These are phyloP conservation scores for Symmetrospora coprosmae DNA, from an alignment of 768 basidiomycete genomes.

Conservation along the genomic window DNA sequence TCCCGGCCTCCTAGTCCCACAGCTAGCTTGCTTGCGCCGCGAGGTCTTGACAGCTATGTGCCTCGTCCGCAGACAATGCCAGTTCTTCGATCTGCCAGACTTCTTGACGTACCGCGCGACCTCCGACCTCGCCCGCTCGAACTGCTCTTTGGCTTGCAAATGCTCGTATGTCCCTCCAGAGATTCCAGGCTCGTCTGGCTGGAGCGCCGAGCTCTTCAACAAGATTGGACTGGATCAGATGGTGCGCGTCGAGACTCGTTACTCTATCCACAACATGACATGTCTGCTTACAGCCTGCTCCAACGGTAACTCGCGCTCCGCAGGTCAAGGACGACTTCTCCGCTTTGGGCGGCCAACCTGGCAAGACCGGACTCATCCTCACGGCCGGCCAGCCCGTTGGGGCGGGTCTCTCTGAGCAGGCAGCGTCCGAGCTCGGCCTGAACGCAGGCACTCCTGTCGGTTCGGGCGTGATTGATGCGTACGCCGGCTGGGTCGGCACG, in stretches of 20 bases:
- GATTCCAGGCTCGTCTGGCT: conserved; percentile 49
- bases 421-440: conserved; percentile 74
- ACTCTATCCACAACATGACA: neutral
- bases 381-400: conserved; percentile 76
- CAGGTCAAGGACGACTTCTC: conserved; percentile 49
- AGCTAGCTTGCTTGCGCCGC: conserved; percentile 4
- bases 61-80: conserved; percentile 26
- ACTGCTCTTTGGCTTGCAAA: conserved; percentile 91
- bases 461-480: conserved; percentile 87
- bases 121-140: conserved; percentile 56
- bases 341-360: conserved; percentile 57
- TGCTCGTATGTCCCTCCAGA: conserved; percentile 72
- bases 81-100: conserved; percentile 39
- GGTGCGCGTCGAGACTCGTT: conserved; percentile 33
- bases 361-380: conserved; percentile 47
- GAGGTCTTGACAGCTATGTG: neutral
- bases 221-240: conserved; percentile 66
- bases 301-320: conserved; percentile 24
- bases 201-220: conserved; percentile 76
- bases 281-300: neutral
- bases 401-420: conserved; percentile 56
- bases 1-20: neutral
- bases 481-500: conserved; percentile 96
- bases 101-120: conserved; percentile 78
- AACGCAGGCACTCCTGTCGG: conserved; percentile 78